These are phyloP conservation scores for Monosporozyma solicola DNA, from an alignment of 805 yeast genomes.

Conservation along the genomic window DNA sequence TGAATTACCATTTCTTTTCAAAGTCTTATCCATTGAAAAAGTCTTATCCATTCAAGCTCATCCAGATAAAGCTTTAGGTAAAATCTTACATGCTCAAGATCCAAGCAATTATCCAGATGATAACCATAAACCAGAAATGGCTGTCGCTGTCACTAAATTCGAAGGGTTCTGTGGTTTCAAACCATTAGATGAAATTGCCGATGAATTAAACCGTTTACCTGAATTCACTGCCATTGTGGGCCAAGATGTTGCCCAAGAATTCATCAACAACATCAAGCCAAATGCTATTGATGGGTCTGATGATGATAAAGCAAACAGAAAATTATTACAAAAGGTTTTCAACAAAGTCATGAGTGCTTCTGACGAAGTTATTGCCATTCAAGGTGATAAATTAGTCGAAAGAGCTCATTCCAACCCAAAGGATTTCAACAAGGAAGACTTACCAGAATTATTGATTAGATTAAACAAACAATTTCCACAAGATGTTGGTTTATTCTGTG, in stretches of 20 bases:
- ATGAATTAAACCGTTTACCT: constrained; percentile 60
- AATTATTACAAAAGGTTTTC: constrained; percentile 65
- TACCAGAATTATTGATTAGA: constrained; percentile 68
- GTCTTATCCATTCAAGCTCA: constrained; percentile 96
- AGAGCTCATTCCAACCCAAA: constrained; percentile 55
- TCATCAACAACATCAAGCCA: constrained; percentile 39
- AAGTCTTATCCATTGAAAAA: constrained; percentile 86
- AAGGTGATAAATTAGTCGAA: constrained; percentile 56
- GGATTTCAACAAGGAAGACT: constrained; percentile 41
- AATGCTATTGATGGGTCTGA: constrained; percentile 39
- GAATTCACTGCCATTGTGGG: constrained; percentile 71
- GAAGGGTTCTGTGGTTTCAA: constrained; percentile 98
- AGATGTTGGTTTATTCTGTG: constrained; percentile 94
- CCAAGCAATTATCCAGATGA: constrained; percentile 95
- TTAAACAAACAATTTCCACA: constrained; percentile 83
- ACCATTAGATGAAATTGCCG: constrained; percentile 71
- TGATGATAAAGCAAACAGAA: constrained; percentile 51
- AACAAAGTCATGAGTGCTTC: constrained; percentile 75
- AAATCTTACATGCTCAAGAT: constrained; percentile 64
- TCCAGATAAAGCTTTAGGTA: constrained; percentile 84
- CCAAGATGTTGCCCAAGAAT: constrained; percentile 44
- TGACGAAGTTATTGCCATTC: constrained; percentile 45
- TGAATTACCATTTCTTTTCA: constrained; percentile 86
- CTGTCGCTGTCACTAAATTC: constrained; percentile 88
- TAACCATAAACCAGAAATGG: constrained; percentile 99